Evolutionary conservation across 371 early-diverging fungal genomes (phyloP).

Genomic region (Mucor irregularis): DNA sequence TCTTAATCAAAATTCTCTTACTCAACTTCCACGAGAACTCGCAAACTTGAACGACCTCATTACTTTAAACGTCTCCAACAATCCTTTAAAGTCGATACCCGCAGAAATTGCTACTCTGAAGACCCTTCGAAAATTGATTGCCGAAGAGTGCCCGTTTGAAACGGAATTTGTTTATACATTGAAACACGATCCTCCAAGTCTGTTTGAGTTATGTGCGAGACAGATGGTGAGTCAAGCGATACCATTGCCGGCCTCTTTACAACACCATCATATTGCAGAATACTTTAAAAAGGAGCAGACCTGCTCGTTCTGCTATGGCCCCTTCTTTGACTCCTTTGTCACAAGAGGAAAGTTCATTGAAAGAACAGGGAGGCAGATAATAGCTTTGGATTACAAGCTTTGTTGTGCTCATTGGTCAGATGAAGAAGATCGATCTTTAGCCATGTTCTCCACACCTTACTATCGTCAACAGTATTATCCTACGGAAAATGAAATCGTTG

Average conservation of each 20-base stretch:
- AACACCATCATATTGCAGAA: conserved; percentile 54
- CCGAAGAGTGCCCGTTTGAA: conserved; percentile 54
- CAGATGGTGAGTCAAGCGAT: conserved; percentile 68
- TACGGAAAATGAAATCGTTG: not conserved
- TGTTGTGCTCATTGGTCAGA: conserved; percentile 49
- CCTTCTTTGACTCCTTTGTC: conserved; percentile 76
- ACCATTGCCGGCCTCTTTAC: conserved; percentile 51
- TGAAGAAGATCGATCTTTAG: conserved; percentile 37
- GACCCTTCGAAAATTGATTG: conserved; percentile 54
- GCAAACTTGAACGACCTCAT: conserved; percentile 56
- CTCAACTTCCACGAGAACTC: conserved; percentile 56
- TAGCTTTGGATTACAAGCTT: conserved; percentile 38
- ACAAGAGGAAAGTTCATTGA: conserved; percentile 66
- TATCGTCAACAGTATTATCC: not conserved
- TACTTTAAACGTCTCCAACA: conserved; percentile 66
- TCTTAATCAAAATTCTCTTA: conserved; percentile 54
- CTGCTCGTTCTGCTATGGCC: conserved; percentile 88
- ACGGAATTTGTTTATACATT: conserved; percentile 30
- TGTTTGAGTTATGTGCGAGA: conserved; percentile 79
- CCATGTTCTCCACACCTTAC: conserved; percentile 31
- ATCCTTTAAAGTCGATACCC: conserved; percentile 51
- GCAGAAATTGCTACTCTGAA: conserved; percentile 52
- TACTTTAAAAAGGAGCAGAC: conserved; percentile 66
- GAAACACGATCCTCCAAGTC: conserved; percentile 50
- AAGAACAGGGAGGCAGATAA: conserved; percentile 48